A percentile compares a stretch with the other conserved stretches of the same genome.
These are phyloP conservation scores for Truncatella angustata DNA, from an alignment of 2,329 filamentous ascomycete genomes.

Conservation along the genomic window DNA sequence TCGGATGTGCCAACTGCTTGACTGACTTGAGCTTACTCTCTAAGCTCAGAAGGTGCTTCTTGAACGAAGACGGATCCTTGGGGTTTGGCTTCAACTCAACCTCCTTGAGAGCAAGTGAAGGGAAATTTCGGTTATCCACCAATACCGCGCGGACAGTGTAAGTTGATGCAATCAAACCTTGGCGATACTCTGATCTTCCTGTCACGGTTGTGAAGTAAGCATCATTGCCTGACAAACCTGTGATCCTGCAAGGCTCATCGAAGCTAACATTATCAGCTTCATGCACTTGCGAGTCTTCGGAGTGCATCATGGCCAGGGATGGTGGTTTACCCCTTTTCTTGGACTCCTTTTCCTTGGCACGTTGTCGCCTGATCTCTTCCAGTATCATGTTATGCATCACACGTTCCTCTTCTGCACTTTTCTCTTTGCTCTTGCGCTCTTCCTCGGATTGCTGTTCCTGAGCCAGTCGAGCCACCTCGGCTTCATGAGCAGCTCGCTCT, in stretches of 20 bases:
- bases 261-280: slow-evolving; percentile 52
- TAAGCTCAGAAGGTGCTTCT: slow-evolving; percentile 72
- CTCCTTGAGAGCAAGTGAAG: slow-evolving; percentile 74
- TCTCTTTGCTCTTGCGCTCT: slow-evolving; percentile 52
- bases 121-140: slow-evolving; percentile 50
- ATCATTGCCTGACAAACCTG: slow-evolving; percentile 61
- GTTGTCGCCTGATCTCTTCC: slow-evolving; percentile 68
- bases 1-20: slow-evolving; percentile 72
- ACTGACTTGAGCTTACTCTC: slow-evolving; percentile 75
- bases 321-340: slow-evolving; percentile 58
- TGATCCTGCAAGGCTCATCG: slow-evolving; percentile 64
- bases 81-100: slow-evolving; percentile 56
- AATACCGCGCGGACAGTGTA: slow-evolving; percentile 72
- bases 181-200: slow-evolving; percentile 64
- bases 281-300: slow-evolving; percentile 29
- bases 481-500: slow-evolving; percentile 81
- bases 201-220: slow-evolving; percentile 70
- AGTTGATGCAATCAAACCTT: slow-evolving; percentile 64
- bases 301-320: slow-evolving; percentile 34
- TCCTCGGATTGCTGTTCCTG: slow-evolving; percentile 53
- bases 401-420: slow-evolving; percentile 66
- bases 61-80: slow-evolving; percentile 62
- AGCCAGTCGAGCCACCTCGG: slow-evolving; percentile 61
- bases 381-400: slow-evolving; percentile 69
- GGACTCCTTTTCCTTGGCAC: slow-evolving; percentile 61